Percentiles rank a stretch among this genome's conserved stretches.
Evolutionary conservation across 1,284 basidiomycete genomes (phyloP).

Genomic region (Cutaneotrichosporon sp.): DNA sequence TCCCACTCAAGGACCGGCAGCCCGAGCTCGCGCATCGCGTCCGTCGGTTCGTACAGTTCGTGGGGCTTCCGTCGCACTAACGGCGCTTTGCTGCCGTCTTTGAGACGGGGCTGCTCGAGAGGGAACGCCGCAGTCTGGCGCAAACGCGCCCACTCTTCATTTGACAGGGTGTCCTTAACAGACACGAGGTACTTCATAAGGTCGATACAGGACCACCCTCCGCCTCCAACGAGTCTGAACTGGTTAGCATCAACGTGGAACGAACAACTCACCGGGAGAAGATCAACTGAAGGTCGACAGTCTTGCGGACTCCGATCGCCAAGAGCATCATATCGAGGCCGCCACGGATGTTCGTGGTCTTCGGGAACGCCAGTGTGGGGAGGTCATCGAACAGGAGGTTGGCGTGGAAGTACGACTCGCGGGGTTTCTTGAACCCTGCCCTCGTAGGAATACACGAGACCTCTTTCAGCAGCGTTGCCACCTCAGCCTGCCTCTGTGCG

Average conservation of each 20-base stretch:
- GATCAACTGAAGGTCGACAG: constrained; percentile 86
- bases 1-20: constrained; percentile 90
- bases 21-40: constrained; percentile 68
- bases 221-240: constrained; percentile 56
- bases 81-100: constrained; percentile 45
- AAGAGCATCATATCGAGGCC: constrained; percentile 73
- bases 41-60: constrained; percentile 80
- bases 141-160: constrained; percentile 70
- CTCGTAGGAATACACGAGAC: constrained; percentile 82
- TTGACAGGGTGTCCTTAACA: constrained; percentile 68
- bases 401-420: constrained; percentile 81
- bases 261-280: constrained; percentile 64
- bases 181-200: constrained; percentile 87
- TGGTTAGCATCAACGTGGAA: constrained; percentile 5
- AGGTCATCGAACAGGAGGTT: constrained; percentile 87
- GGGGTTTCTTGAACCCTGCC: constrained; percentile 69
- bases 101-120: constrained; percentile 57
- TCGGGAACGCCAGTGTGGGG: constrained; percentile 74
- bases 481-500: constrained; percentile 61
- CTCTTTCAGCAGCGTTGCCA: constrained; percentile 62
- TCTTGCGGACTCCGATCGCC: constrained; percentile 79
- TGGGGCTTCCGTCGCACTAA: constrained; percentile 61
- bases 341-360: constrained; percentile 66
- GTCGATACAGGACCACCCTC: constrained; percentile 50
- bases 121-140: constrained; percentile 78